phyloP scores from a whole-genome alignment of 495 filamentous ascomycete species.

The Penicillium tannophilum region DNA sequence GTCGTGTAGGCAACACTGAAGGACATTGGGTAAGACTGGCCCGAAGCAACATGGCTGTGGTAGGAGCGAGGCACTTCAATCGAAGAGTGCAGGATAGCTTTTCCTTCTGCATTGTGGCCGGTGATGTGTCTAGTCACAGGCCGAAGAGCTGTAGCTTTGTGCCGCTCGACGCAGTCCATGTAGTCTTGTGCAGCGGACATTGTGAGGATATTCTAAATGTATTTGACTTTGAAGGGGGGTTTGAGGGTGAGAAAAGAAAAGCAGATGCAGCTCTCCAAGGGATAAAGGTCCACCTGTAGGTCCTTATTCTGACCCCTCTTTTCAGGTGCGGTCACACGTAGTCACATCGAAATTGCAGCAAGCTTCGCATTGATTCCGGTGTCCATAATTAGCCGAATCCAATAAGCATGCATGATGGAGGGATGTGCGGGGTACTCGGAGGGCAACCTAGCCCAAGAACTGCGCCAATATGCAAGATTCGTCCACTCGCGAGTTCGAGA shows the following conservation, averaged over 20 bases:
- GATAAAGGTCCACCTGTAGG: not conserved
- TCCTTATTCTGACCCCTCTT: not conserved
- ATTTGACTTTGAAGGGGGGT: not conserved
- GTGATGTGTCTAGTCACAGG: constrained; percentile 43
- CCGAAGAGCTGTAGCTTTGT: constrained; percentile 33
- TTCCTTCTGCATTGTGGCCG: constrained; percentile 35
- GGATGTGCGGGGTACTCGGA: not conserved
- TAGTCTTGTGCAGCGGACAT: not conserved
- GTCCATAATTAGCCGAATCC: not conserved
- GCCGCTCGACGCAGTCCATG: constrained; percentile 3
- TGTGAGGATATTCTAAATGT: not conserved
- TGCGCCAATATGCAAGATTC: not conserved
- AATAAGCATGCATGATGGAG: not conserved
- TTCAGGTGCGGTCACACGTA: not conserved
- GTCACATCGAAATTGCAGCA: not conserved
- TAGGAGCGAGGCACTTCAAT: constrained; percentile 7
- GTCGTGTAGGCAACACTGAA: constrained; percentile 53
- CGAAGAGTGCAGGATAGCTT: constrained; percentile 35
- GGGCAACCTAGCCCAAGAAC: not conserved
- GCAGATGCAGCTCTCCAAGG: not conserved
- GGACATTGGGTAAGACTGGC: constrained; percentile 25
- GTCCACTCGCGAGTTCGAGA: too few species aligned
- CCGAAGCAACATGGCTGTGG: constrained; percentile 20
- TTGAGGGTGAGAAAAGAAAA: not conserved
- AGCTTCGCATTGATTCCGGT: not conserved